Base-by-base conservation (phyloP, 495 filamentous ascomycete genomes). In the Aspergillus avenaceus region DNA sequence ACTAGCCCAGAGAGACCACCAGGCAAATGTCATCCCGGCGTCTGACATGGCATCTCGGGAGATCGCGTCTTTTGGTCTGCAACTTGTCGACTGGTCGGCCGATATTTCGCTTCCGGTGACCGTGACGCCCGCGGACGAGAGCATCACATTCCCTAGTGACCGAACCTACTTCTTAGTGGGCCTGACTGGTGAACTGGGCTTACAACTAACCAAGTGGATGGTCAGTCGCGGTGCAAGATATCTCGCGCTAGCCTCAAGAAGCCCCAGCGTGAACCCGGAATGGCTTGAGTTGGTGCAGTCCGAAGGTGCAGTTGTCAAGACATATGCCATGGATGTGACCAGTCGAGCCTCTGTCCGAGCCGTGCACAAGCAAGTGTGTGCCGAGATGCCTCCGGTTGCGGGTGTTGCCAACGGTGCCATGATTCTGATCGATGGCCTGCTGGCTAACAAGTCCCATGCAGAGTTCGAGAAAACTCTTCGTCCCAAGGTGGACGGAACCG, bases 341-440 rank as follows among this genome's bases (percentile, higher is more conserved):
- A 29, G 18, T 11, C 27, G 29, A 25, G 23, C 27, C 14, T 31
- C 27, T 16, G 44, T 34, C n/a, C 27, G 14, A 18, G 12, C 14
- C n/a, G 27, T 31, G 16, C 64, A 62, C 51, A 8, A 54, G 0
- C 59, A 56, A 8, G 56, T 75, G 4, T 23, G 38, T 0, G 8
- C 45, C 14, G 52, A 59, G 34, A 65, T 70, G 27, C 76, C 69
- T 53, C 23, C 70, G 0, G 61, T 81, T 1, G 74, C 58, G 23
- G 77, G 79, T 16, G 60, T 80, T 5, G 60, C 67, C 38, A 78
- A 81, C 55, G 78, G 71, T 18, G 76, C 77, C 48, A 81, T 81
- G 78, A 70, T 81, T 1, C 66, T 81, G 11, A 63, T 71, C 8
- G 79, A 83, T 50, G 58, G 60, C 13, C 54, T 71, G n/a, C 79